Evolutionary conservation across 208 protist genomes (phyloP).

Genomic region (Acanthamoeba lugdunensis): DNA sequence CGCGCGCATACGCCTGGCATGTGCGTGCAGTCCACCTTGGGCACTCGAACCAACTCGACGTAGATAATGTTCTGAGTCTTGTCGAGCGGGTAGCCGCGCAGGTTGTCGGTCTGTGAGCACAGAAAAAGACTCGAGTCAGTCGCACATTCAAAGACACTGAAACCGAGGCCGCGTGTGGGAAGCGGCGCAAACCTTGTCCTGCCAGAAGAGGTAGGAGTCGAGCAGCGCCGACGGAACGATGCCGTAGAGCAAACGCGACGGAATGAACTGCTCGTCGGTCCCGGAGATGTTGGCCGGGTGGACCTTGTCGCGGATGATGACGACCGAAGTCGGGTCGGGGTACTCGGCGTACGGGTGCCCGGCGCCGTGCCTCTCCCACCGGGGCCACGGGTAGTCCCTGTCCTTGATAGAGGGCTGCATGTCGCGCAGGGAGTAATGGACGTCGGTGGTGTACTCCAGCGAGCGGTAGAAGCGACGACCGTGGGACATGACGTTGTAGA

Average conservation of each 20-base stretch:
- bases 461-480: slow-evolving; percentile 81
- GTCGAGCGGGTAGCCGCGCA: slow-evolving; percentile 66
- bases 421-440: slow-evolving; percentile 75
- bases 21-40: slow-evolving; percentile 60
- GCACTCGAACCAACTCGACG: slow-evolving; percentile 54
- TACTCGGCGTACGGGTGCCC: slow-evolving; percentile 77
- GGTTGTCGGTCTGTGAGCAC: slow-evolving; percentile 50
- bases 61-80: slow-evolving; percentile 65
- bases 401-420: slow-evolving; percentile 78
- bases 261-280: slow-evolving; percentile 82
- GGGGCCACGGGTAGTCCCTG: slow-evolving; percentile 57
- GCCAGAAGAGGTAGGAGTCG: slow-evolving; percentile 84
- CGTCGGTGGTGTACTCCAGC: slow-evolving; percentile 82
- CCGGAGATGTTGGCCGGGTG: slow-evolving; percentile 80
- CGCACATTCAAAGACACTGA: not conserved
- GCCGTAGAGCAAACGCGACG: slow-evolving; percentile 82
- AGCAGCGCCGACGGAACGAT: slow-evolving; percentile 82
- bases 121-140: not conserved
- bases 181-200: slow-evolving; percentile 73
- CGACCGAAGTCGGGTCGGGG: slow-evolving; percentile 67
- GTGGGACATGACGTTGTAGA: slow-evolving; percentile 83
- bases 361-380: slow-evolving; percentile 76
- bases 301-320: slow-evolving; percentile 81
- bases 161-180: not conserved
- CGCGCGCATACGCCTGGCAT: slow-evolving; percentile 58